Evolutionary conservation across 805 yeast genomes (phyloP), one percentile per base, ranked within the genome.

Genomic region (Candida namnaoensis): DNA sequence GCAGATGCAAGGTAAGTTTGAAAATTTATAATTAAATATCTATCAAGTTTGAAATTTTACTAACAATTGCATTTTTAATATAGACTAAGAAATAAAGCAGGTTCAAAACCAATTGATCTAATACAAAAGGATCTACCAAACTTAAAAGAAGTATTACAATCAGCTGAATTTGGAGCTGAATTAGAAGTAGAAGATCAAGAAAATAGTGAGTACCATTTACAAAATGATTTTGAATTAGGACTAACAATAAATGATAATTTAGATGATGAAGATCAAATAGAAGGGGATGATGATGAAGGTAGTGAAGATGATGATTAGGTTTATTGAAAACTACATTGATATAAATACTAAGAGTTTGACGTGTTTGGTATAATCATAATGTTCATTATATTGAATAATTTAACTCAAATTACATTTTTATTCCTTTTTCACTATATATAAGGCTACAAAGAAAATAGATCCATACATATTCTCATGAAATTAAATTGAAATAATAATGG

Each of bases 151-250:
- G 64, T 78, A 30, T 70, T 91, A 48, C 84, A 88, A 53, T 78
- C 87, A 43, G 96, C 97, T 0, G 95, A 88, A 62, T 79, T 78
- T 52, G 95, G 95, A 2, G 66, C 71, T 38, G 66, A 61, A 34
- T 49, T 53, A 34, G 62, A 54, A 13, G 60, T 53, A 33, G 52
- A 49, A 34, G 72, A 65, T 40, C 43, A 53, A 41, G 54, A 62
- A 42, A 58, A 68, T 49, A 58, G 55, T 49, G 61, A 62, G 53
- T 49, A 40, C 25, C 33, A 36, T 25, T 10, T 39, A 23, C 39
- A 23, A 8, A 39, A 38, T 9, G 47, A 36, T 3, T 6, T 46
- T 14, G 44, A 43, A 30, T 37, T 42, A 38, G 40, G 28, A 38
- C 44, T 48, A 44, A 44, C 47, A 38, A 42, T 48, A 35, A 23